Percentiles rank a stretch among this genome's conserved stretches.
Evolutionary conservation across 306 rosid species (phyloP).

Genomic region (Trifolium dubium): DNA sequence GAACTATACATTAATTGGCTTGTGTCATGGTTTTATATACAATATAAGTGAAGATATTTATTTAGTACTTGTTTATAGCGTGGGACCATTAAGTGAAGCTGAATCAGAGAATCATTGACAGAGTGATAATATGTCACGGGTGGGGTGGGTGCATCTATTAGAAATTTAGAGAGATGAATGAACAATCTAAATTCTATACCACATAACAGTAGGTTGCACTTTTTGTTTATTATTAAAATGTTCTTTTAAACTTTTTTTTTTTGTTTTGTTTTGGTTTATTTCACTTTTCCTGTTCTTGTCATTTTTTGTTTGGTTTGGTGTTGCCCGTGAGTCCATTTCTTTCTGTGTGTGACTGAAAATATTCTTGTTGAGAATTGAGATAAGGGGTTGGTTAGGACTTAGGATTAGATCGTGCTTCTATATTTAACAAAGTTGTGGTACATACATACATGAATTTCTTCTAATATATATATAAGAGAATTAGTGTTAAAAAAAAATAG

Average conservation of each 20-base stretch:
- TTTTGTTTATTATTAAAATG: conserved; percentile 54
- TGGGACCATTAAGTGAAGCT: conserved; percentile 54
- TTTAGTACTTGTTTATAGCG: conserved; percentile 33
- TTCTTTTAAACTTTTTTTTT: conserved; percentile 11
- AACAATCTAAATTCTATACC: conserved; percentile 45
- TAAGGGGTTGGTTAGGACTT: too few relatives aligned
- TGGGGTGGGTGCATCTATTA: conserved; percentile 69
- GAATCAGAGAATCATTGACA: conserved; percentile 60
- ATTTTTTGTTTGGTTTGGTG: conserved; percentile 63
- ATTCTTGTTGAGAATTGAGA: conserved; percentile 34
- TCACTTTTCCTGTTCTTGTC: conserved; percentile 53
- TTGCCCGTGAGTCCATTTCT: conserved; percentile 77
- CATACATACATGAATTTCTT: background rate
- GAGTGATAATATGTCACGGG: conserved; percentile 71
- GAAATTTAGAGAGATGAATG: conserved; percentile 33
- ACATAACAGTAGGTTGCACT: conserved; percentile 51
- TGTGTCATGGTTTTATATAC: conserved; percentile 42
- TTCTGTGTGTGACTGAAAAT: conserved; percentile 51
- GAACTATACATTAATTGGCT: conserved; percentile 28
- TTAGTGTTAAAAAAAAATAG: background rate
- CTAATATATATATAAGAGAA: background rate
- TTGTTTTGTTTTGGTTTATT: conserved; percentile 30
- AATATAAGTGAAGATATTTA: background rate
- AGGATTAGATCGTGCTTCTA: too few relatives aligned
- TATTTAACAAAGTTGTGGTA: too few relatives aligned